Evolutionary conservation across 768 basidiomycete species (phyloP).

Genomic region (Ramaria sp.): DNA sequence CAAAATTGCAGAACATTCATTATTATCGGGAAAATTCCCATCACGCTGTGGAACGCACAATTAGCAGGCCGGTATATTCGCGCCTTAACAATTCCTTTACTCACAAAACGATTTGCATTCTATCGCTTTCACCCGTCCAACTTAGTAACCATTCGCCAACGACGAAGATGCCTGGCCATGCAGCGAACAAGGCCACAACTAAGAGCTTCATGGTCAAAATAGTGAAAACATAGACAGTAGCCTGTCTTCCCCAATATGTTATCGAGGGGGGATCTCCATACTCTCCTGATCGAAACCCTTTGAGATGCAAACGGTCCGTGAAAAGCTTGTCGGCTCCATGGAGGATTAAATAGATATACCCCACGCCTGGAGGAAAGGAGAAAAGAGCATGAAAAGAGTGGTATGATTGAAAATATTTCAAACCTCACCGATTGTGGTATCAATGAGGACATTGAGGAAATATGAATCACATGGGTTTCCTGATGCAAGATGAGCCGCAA

Average conservation of each 20-base stretch:
- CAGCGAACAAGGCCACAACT: conserved; percentile 64
- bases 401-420: not conserved
- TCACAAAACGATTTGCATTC: conserved; percentile 71
- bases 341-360: conserved; percentile 64
- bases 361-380: conserved; percentile 48
- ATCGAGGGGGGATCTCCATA: conserved; percentile 80
- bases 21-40: conserved; percentile 84
- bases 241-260: conserved; percentile 63
- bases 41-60: conserved; percentile 39
- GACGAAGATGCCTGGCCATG: conserved; percentile 58
- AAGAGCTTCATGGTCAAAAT: conserved; percentile 85
- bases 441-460: conserved; percentile 86
- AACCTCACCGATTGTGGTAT: conserved; percentile 75
- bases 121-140: conserved; percentile 61
- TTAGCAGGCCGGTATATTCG: not conserved
- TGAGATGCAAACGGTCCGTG: conserved; percentile 48
- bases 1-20: conserved; percentile 93
- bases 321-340: conserved; percentile 54
- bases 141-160: conserved; percentile 82
- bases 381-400: not conserved
- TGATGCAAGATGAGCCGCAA: conserved; percentile 56
- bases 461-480: conserved; percentile 88
- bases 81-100: conserved; percentile 21
- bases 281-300: conserved; percentile 77
- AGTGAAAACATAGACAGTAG: conserved; percentile 71